Conservation (phyloP, 2,329 filamentous ascomycete species). For the Colletotrichum endophyticum region DNA sequence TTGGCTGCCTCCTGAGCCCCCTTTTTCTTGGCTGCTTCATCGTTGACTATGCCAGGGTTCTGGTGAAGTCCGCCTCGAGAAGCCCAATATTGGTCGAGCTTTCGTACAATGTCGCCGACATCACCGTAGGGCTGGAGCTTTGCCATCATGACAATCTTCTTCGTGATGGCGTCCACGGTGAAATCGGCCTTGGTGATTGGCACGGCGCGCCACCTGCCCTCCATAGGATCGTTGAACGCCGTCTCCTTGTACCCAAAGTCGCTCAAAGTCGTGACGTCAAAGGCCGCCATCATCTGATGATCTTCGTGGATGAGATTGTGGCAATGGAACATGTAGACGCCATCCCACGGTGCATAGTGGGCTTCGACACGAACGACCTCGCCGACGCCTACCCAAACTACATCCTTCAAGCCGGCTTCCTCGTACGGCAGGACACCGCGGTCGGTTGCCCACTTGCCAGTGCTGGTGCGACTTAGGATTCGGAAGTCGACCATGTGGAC, state of each 20-base stretch:
- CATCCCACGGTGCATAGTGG: conserved; percentile 57
- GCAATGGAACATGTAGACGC: conserved; percentile 56
- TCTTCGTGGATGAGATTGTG: conserved; percentile 53
- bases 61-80: neutral
- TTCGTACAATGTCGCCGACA: neutral
- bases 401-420: conserved; percentile 59
- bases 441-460: conserved; percentile 29
- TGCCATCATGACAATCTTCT: conserved; percentile 11
- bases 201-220: conserved; percentile 33
- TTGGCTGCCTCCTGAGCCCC: neutral
- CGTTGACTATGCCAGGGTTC: neutral
- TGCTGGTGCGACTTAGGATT: conserved; percentile 49
- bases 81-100: neutral
- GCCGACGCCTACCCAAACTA: conserved; percentile 56
- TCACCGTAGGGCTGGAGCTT: conserved; percentile 10
- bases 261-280: conserved; percentile 43
- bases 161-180: neutral
- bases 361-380: conserved; percentile 57
- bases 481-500: conserved; percentile 65
- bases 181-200: neutral
- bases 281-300: conserved; percentile 51
- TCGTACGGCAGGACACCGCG: conserved; percentile 56
- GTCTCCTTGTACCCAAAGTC: conserved; percentile 44
- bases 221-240: conserved; percentile 42
- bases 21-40: neutral